Percentiles rank a stretch among this genome's conserved stretches.
Evolutionary conservation across 2,329 filamentous ascomycete species (phyloP).

Genomic region (Thermothelomyces thermophilus): DNA sequence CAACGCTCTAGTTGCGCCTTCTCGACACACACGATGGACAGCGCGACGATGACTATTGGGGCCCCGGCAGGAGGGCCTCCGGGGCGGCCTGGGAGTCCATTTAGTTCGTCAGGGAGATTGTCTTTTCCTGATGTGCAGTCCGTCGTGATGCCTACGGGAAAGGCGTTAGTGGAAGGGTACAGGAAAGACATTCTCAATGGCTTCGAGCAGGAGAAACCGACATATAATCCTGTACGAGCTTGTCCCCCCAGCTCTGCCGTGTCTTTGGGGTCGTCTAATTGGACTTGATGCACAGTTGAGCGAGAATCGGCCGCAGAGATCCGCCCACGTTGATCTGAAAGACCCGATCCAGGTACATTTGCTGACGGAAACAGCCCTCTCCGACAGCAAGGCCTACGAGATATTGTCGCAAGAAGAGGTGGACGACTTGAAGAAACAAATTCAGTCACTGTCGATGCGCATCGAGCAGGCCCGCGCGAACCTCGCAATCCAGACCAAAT

Average conservation of each 20-base stretch:
- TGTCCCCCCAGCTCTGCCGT: not conserved
- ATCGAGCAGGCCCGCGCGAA: constrained; percentile 77
- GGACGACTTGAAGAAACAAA: constrained; percentile 84
- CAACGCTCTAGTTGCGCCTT: not conserved
- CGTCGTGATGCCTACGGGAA: constrained; percentile 36
- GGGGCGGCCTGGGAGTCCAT: constrained; percentile 25
- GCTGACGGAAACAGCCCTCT: constrained; percentile 85
- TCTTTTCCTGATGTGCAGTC: constrained; percentile 29
- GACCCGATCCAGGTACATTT: constrained; percentile 82
- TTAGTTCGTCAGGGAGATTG: constrained; percentile 25
- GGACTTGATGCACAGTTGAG: constrained; percentile 39
- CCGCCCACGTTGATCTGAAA: constrained; percentile 53
- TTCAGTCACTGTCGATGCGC: constrained; percentile 62
- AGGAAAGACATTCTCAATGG: constrained; percentile 47
- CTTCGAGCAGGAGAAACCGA: constrained; percentile 47
- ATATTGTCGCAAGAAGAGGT: constrained; percentile 88
- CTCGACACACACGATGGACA: constrained; percentile 21
- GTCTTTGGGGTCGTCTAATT: constrained; percentile 5
- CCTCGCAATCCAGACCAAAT: constrained; percentile 83
- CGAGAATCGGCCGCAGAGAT: constrained; percentile 46
- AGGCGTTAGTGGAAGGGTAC: constrained; percentile 53
- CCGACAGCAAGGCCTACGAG: constrained; percentile 78
- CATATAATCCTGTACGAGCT: constrained; percentile 51
- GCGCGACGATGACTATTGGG: constrained; percentile 20
- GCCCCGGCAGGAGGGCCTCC: constrained; percentile 9